Evolutionary conservation across 2,329 filamentous ascomycete genomes (phyloP).

Genomic region (Trichoderma sp.): DNA sequence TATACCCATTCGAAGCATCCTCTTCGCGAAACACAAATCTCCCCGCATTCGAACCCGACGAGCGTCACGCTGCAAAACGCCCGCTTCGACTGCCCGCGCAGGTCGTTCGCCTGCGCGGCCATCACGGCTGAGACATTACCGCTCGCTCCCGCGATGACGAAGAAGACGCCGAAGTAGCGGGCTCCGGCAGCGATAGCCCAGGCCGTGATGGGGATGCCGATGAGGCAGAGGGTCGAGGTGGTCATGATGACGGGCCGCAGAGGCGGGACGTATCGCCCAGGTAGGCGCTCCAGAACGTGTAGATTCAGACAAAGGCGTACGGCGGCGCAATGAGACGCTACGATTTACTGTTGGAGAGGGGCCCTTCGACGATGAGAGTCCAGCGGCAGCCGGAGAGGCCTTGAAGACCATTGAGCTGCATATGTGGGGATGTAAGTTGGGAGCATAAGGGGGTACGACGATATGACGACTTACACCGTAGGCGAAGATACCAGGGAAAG

Average conservation of each 20-base stretch:
- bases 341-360: constrained; percentile 62
- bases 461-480: constrained; percentile 57
- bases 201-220: constrained; percentile 73
- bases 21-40: constrained; percentile 69
- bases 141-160: constrained; percentile 75
- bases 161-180: constrained; percentile 74
- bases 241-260: constrained; percentile 65
- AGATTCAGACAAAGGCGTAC: constrained; percentile 64
- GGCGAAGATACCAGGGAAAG: constrained; percentile 68
- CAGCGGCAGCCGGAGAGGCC: constrained; percentile 64
- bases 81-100: constrained; percentile 86
- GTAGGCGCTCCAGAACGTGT: constrained; percentile 64
- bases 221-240: constrained; percentile 67
- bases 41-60: constrained; percentile 75
- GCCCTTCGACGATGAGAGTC: constrained; percentile 63
- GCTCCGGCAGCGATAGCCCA: constrained; percentile 59
- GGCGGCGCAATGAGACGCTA: constrained; percentile 75
- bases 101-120: constrained; percentile 85
- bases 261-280: constrained; percentile 67
- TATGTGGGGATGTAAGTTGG: constrained; percentile 45
- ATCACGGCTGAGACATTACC: constrained; percentile 74
- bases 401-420: constrained; percentile 62
- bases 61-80: constrained; percentile 76
- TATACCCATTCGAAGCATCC: constrained; percentile 55
- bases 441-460: background rate